These are phyloP conservation scores for Globisporangium iwayamae DNA, from an alignment of 352 stramenopile genomes.

Conservation along the genomic window DNA sequence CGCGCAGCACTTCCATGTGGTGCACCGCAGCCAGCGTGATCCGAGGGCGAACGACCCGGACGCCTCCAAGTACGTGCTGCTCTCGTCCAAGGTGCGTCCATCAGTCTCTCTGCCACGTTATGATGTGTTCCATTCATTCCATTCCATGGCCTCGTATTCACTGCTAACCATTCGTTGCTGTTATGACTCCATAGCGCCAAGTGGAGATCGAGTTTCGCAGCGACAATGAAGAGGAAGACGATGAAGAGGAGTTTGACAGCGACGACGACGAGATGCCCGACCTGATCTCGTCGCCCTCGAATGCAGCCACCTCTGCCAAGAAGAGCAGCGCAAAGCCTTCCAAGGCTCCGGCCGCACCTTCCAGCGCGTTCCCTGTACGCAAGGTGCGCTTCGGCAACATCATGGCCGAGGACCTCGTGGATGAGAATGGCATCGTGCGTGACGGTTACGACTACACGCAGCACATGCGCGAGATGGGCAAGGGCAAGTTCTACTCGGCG, in stretches of 20 bases:
- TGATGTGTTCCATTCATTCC: not conserved
- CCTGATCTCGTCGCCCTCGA: conserved; percentile 30
- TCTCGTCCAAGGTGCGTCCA: conserved; percentile 45
- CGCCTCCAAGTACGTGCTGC: conserved; percentile 81
- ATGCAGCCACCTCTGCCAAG: not conserved
- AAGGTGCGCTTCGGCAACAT: conserved; percentile 66
- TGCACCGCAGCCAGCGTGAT: conserved; percentile 83
- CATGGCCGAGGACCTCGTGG: conserved; percentile 70
- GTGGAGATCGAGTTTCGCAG: conserved; percentile 62
- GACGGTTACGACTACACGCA: conserved; percentile 93
- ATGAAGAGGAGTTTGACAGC: conserved; percentile 31
- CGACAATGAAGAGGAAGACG: conserved; percentile 40
- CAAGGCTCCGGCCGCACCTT: conserved; percentile 3
- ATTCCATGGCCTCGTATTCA: not conserved
- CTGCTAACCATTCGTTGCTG: too few species aligned
- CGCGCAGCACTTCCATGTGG: conserved; percentile 84
- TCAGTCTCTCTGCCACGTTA: not conserved
- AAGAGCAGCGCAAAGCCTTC: conserved; percentile 20
- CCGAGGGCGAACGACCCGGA: conserved; percentile 75
- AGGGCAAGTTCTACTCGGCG: conserved; percentile 78
- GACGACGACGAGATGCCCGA: conserved; percentile 61
- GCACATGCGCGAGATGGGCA: conserved; percentile 90
- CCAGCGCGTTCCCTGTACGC: conserved; percentile 41
- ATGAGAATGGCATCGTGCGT: conserved; percentile 86
- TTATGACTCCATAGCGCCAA: conserved; percentile 25